Evolutionary conservation across 257 asterid genomes (phyloP), one percentile per base, ranked within the genome.

Genomic region (Verbena officinalis): DNA sequence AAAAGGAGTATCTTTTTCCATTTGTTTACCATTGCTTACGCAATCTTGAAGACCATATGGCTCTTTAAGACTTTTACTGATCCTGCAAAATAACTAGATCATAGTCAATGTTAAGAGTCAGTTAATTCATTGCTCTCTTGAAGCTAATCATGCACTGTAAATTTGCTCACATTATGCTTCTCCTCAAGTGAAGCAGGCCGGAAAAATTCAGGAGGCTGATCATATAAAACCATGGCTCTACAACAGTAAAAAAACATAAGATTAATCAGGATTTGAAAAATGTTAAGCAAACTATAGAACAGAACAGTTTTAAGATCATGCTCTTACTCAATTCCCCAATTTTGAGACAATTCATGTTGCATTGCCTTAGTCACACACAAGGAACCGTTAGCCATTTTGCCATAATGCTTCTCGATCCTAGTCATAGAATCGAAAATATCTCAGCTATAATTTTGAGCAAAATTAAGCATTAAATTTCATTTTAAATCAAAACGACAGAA

Each of bases 141-240:
- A 79, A 67, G 65, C 68, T 52, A 75, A 72, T 42, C 42, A 11
- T n/a, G 34, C 13, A 48, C 55, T 12, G 30, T 54, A 50, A 60
- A 73, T 70, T 49, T 60, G 62, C 84, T 84, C 78, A 93, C 98
- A 76, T 81, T 62, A 68, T 93, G 98, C 78, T 80, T 90, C 83
- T 85, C 95, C 65, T 68, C 78, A 2, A 85, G 85, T 69, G 88
- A 80, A 67, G 98, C 79, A 51, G 96, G 96, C 17, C 73, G 87
- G 55, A 93, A 93, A 77, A 93, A 85, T 64, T 93, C 98, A 62
- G 98, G 98, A 65, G 98, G 91, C 69, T 87, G 97, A 74, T 92
- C 98, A 65, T 89, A 92, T 34, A 92, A 78, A 75, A 92, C 96
- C 54, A 95, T 77, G 73, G 98, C 97, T 65, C 98, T 93, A 72